A percentile compares a stretch with the other conserved stretches of the same genome.
phyloP scores from a whole-genome alignment of 164 flowering plant species.

The Tinospora cordifolia region DNA sequence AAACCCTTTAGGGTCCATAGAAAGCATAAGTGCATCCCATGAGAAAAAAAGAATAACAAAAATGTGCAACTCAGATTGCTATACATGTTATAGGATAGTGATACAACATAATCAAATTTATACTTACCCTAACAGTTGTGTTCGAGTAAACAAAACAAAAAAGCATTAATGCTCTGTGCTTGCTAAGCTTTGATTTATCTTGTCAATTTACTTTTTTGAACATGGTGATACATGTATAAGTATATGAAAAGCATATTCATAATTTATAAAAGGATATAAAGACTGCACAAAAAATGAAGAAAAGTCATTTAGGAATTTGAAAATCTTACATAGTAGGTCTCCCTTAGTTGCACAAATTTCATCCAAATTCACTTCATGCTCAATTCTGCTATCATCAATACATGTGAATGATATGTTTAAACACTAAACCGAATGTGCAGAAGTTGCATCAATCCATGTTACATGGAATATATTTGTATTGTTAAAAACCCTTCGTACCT shows the following conservation, averaged over 20 bases:
- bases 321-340: conserved; percentile 56
- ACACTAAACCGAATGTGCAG: neutral
- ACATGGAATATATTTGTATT: neutral
- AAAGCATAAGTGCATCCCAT: conserved; percentile 68
- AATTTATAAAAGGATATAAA: neutral
- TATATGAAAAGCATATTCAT: neutral
- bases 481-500: conserved; percentile 39
- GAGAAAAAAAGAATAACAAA: neutral
- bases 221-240: conserved; percentile 40
- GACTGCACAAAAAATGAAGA: neutral
- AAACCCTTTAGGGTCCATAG: conserved; percentile 70
- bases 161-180: conserved; percentile 73
- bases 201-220: conserved; percentile 61
- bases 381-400: conserved; percentile 47
- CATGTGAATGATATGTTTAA: conserved; percentile 58
- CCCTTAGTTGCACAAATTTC: conserved; percentile 46
- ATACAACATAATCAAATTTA: neutral
- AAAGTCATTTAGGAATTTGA: neutral
- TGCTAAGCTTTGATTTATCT: conserved; percentile 67
- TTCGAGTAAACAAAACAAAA: conserved; percentile 61
- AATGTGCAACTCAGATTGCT: too few relatives aligned
- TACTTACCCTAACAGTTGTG: conserved; percentile 49
- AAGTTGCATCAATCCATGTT: neutral
- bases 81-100: too few relatives aligned
- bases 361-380: conserved; percentile 51